Conservation (phyloP, 176 grass and related monocot species). For the Chloris gayana region DNA sequence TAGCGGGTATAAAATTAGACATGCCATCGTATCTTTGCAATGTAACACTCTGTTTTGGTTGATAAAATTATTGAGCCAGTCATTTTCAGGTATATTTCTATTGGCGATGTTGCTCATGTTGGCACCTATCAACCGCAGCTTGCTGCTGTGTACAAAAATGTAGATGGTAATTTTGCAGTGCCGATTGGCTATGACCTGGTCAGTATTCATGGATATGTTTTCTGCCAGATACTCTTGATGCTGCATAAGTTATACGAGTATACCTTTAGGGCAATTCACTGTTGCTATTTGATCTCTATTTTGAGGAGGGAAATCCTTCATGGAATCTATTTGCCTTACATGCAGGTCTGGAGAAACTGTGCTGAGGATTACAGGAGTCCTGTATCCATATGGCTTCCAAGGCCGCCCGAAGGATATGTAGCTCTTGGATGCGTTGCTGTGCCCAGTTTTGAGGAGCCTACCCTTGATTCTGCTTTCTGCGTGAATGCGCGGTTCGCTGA, state of each 20-base stretch:
- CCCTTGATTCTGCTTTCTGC: constrained; percentile 59
- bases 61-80: constrained; percentile 19
- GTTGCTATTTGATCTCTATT: background rate
- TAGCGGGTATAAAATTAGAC: constrained; percentile 64
- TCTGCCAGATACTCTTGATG: constrained; percentile 8
- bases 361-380: constrained; percentile 67
- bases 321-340: background rate
- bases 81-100: constrained; percentile 76
- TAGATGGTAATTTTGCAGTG: constrained; percentile 69
- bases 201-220: constrained; percentile 36
- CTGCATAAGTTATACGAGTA: background rate
- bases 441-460: constrained; percentile 67
- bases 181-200: constrained; percentile 96
- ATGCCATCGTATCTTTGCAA: background rate
- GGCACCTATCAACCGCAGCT: constrained; percentile 71
- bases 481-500: constrained; percentile 57
- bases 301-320: background rate
- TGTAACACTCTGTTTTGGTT: constrained; percentile 32
- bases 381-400: constrained; percentile 85
- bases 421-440: constrained; percentile 83
- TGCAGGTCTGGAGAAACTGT: constrained; percentile 96
- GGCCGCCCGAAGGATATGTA: constrained; percentile 76
- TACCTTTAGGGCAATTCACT: background rate
- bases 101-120: constrained; percentile 85
- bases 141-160: constrained; percentile 73